phyloP scores from a whole-genome alignment of 108 stramenopile species.

The Nitzschia putrida region DNA sequence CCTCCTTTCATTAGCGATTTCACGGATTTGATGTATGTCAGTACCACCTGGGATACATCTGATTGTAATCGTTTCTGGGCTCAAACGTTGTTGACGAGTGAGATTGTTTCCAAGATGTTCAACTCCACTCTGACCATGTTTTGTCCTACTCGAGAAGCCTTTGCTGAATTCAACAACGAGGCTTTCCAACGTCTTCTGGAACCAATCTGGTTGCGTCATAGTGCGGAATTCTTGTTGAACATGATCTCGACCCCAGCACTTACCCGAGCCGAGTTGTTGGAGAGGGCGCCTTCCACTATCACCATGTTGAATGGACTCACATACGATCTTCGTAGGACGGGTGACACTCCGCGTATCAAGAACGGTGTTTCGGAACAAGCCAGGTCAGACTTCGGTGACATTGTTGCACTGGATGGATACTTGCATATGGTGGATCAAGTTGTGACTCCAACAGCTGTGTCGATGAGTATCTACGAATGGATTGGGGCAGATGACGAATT shows the following conservation, averaged over 20 bases:
- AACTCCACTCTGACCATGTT: constrained; percentile 31
- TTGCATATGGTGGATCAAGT: constrained; percentile 34
- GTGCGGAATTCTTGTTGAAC: constrained; percentile 38
- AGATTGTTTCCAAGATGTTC: constrained; percentile 23
- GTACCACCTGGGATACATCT: constrained; percentile 29
- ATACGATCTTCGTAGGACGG: constrained; percentile 32
- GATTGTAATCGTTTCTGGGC: constrained; percentile 31
- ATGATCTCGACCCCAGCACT: constrained; percentile 22
- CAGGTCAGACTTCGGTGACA: constrained; percentile 36
- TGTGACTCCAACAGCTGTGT: constrained; percentile 35
- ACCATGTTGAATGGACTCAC: constrained; percentile 36
- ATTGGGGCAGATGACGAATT: constrained; percentile 15
- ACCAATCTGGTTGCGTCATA: constrained; percentile 38
- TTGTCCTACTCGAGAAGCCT: constrained; percentile 39
- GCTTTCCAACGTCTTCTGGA: constrained; percentile 36
- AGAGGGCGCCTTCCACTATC: constrained; percentile 26
- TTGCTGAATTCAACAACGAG: constrained; percentile 38
- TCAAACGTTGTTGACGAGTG: constrained; percentile 12
- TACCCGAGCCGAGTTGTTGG: constrained; percentile 23
- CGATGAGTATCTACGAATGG: constrained; percentile 33
- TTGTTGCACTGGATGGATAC: constrained; percentile 42
- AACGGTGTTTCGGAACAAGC: constrained; percentile 29
- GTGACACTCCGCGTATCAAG: constrained; percentile 31
- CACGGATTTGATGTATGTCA: constrained; percentile 26
- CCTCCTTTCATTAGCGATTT: constrained; percentile 40